phyloP scores from a whole-genome alignment of 768 basidiomycete species.

The Psilocybe sp. region DNA sequence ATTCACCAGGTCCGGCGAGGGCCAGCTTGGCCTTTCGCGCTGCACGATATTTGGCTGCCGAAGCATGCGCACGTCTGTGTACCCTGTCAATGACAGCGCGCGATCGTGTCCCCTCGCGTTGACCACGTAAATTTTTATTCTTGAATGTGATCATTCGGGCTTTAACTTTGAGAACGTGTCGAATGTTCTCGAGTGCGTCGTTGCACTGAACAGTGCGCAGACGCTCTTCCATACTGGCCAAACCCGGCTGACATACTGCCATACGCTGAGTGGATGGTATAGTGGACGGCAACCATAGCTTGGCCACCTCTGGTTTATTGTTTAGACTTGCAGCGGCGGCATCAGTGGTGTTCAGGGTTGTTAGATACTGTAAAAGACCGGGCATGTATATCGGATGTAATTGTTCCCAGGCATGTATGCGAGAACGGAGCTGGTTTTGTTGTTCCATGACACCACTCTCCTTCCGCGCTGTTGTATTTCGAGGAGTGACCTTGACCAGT shows the following conservation, averaged over 20 bases:
- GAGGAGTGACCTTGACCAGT: too few relatives aligned
- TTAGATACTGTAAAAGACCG: constrained; percentile 10
- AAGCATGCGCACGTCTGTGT: background rate
- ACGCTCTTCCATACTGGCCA: constrained; percentile 16
- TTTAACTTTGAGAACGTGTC: constrained; percentile 16
- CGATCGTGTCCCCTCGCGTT: constrained; percentile 4
- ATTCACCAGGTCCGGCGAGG: constrained; percentile 4
- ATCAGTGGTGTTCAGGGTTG: constrained; percentile 3
- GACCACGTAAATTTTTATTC: constrained; percentile 17
- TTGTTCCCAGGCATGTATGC: too few relatives aligned
- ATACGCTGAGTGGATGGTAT: background rate
- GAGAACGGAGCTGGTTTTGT: too few relatives aligned
- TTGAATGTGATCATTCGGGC: constrained; percentile 16
- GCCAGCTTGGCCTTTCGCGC: constrained; percentile 1
- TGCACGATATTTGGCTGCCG: constrained; percentile 1
- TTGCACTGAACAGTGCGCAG: too few relatives aligned
- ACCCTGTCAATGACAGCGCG: constrained; percentile 3
- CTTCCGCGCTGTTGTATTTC: too few relatives aligned
- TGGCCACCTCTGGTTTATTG: constrained; percentile 1
- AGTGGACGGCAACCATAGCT: constrained; percentile 4
- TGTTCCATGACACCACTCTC: too few relatives aligned
- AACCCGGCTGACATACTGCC: background rate
- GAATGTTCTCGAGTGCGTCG: constrained; percentile 14
- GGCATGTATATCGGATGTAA: too few relatives aligned
- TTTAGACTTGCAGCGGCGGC: background rate